A percentile compares a stretch with the other conserved stretches of the same genome.
phyloP scores from a whole-genome alignment of 805 yeast genomes.

The Saccharomycopsis sp. region DNA sequence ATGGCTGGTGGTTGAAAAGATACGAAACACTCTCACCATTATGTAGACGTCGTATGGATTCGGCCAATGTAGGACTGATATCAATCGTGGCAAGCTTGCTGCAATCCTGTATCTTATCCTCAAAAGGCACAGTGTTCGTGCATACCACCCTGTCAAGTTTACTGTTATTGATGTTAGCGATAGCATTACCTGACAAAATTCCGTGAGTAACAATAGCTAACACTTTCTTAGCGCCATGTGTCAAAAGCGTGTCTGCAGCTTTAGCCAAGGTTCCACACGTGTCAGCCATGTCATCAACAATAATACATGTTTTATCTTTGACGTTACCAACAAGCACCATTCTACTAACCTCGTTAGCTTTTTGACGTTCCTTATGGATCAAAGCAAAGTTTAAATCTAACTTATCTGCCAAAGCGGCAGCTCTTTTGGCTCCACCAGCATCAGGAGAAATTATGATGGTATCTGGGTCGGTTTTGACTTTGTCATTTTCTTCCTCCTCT shows the following conservation, averaged over 20 bases:
- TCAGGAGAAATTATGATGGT: constrained; percentile 91
- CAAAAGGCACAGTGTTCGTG: constrained; percentile 89
- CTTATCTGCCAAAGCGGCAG: constrained; percentile 88
- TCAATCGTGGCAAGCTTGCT: constrained; percentile 75
- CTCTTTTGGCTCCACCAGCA: constrained; percentile 98
- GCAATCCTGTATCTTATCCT: constrained; percentile 50
- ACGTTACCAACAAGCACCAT: constrained; percentile 98
- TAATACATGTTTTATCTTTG: constrained; percentile 67
- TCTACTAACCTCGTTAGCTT: constrained; percentile 88
- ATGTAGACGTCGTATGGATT: constrained; percentile 88
- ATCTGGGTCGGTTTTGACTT: constrained; percentile 34
- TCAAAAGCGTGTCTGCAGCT: constrained; percentile 82
- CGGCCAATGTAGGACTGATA: constrained; percentile 82
- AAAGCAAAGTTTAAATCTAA: constrained; percentile 90
- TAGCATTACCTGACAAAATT: constrained; percentile 80
- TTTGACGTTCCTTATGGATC: constrained; percentile 92
- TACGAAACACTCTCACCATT: constrained; percentile 94
- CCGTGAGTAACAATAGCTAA: constrained; percentile 96
- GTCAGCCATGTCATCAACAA: constrained; percentile 97
- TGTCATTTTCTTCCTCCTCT: background rate
- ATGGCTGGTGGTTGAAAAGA: constrained; percentile 65
- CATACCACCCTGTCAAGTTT: constrained; percentile 72
- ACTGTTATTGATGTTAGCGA: constrained; percentile 60
- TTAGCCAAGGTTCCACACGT: constrained; percentile 95
- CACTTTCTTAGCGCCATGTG: constrained; percentile 76